Percentiles rank a stretch among this genome's conserved stretches.
phyloP scores from a whole-genome alignment of 169 alveolate species.

The Babesia ovis region DNA sequence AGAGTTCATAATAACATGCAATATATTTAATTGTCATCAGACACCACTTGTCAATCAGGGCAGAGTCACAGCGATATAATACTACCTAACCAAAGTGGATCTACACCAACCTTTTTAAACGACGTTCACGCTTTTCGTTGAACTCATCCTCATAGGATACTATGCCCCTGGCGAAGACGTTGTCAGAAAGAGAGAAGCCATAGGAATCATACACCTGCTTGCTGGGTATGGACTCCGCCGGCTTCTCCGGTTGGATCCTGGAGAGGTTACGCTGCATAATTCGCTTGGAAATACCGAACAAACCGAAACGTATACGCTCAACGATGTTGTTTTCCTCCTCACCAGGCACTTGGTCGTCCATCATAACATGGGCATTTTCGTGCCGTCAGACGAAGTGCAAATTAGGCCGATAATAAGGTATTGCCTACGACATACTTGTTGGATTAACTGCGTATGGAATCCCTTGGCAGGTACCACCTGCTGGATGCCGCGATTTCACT shows the following conservation, averaged over 20 bases:
- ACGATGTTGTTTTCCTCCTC: neutral
- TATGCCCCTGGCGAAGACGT: constrained; percentile 45
- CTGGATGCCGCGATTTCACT: too few species aligned
- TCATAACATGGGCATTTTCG: too few species aligned
- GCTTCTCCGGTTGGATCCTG: neutral
- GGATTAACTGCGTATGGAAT: too few species aligned
- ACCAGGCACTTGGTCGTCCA: constrained; percentile 22
- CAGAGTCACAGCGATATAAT: neutral
- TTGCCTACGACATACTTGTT: too few species aligned
- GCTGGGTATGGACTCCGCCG: neutral
- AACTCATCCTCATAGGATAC: constrained; percentile 44
- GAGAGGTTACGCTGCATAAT: constrained; percentile 31
- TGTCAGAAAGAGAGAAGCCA: constrained; percentile 57
- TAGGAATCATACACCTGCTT: constrained; percentile 37
- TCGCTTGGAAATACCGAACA: constrained; percentile 59
- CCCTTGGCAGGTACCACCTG: too few species aligned
- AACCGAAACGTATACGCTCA: constrained; percentile 42
- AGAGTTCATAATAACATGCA: neutral
- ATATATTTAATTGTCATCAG: neutral
- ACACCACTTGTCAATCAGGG: neutral
- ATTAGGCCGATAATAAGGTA: too few species aligned
- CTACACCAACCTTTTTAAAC: constrained; percentile 48
- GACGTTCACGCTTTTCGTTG: constrained; percentile 62
- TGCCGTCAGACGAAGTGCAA: too few species aligned
- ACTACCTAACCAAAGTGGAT: too few species aligned